phyloP scores from a whole-genome alignment of 1,139 yeast species.

The Spencermartinsiella ligniputridi region DNA sequence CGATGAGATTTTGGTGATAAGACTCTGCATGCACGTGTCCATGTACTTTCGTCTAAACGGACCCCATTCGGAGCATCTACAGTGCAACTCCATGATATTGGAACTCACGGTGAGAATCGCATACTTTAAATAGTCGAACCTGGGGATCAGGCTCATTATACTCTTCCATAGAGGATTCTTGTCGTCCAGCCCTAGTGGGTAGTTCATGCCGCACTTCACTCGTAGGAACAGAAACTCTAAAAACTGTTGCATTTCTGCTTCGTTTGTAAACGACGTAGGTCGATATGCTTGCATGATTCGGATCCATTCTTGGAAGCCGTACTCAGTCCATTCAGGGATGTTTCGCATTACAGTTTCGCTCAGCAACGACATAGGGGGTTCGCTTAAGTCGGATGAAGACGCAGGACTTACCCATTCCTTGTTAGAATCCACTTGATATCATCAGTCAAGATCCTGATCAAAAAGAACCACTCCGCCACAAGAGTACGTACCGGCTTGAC shows the following conservation, averaged over 20 bases:
- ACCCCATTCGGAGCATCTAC: constrained; percentile 20
- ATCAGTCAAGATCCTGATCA: too few relatives aligned
- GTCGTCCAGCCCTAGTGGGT: constrained; percentile 16
- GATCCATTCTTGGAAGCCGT: constrained; percentile 16
- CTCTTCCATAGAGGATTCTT: constrained; percentile 16
- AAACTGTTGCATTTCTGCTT: constrained; percentile 16
- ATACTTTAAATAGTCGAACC: constrained; percentile 13
- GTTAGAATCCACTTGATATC: too few relatives aligned
- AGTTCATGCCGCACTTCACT: constrained; percentile 17
- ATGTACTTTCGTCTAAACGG: constrained; percentile 18
- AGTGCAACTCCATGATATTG: constrained; percentile 13
- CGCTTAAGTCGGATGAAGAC: constrained; percentile 4
- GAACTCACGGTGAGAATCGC: constrained; percentile 15
- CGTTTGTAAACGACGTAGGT: constrained; percentile 16
- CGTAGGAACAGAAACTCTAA: constrained; percentile 16
- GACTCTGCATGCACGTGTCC: constrained; percentile 19
- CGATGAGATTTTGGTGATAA: constrained; percentile 13
- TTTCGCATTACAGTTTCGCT: constrained; percentile 12
- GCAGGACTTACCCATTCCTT: constrained; percentile 5
- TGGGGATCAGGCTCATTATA: constrained; percentile 9
- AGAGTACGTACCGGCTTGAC: neutral
- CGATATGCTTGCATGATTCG: constrained; percentile 20
- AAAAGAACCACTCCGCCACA: neutral
- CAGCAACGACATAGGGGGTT: constrained; percentile 9
- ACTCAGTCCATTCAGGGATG: constrained; percentile 18